Percentiles rank a stretch among this genome's conserved stretches.
Evolutionary conservation across 441 rosid species (phyloP).

Genomic region (Populus hybrid): DNA sequence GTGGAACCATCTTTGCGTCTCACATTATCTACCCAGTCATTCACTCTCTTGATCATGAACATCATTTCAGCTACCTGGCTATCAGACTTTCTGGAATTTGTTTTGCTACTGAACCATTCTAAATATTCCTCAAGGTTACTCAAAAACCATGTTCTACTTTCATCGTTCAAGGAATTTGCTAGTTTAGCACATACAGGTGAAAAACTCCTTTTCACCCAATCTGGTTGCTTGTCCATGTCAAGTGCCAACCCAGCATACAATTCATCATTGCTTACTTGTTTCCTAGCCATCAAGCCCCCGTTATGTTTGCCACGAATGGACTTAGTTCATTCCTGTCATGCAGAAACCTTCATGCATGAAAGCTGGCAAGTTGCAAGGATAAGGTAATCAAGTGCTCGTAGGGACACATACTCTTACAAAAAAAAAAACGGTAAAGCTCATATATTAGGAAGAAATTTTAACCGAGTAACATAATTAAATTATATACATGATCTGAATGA

Average conservation of each 20-base stretch:
- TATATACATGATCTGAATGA: not conserved
- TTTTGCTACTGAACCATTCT: slow-evolving; percentile 36
- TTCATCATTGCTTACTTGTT: slow-evolving; percentile 22
- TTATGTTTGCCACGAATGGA: slow-evolving; percentile 6
- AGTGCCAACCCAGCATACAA: slow-evolving; percentile 9
- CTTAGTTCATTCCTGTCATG: not conserved
- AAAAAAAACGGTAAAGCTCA: not conserved
- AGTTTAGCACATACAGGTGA: slow-evolving; percentile 33
- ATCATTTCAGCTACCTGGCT: slow-evolving; percentile 45
- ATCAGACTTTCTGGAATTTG: slow-evolving; percentile 31
- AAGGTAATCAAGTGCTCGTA: not conserved
- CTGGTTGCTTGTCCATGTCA: slow-evolving; percentile 16
- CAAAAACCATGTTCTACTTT: slow-evolving; percentile 52
- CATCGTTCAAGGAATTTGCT: slow-evolving; percentile 38
- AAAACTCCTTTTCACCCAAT: slow-evolving; percentile 37
- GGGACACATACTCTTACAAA: not conserved
- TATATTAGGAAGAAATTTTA: not conserved
- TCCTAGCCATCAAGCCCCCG: not conserved
- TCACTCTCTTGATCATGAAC: slow-evolving; percentile 60
- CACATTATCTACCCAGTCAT: slow-evolving; percentile 54
- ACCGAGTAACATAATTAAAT: not conserved
- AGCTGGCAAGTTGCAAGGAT: too few species aligned
- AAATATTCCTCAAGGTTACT: slow-evolving; percentile 54
- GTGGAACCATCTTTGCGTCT: slow-evolving; percentile 19
- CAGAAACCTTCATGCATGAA: too few species aligned